Evolutionary conservation across 306 rosid species (phyloP).

Genomic region (Clitoria ternatea): DNA sequence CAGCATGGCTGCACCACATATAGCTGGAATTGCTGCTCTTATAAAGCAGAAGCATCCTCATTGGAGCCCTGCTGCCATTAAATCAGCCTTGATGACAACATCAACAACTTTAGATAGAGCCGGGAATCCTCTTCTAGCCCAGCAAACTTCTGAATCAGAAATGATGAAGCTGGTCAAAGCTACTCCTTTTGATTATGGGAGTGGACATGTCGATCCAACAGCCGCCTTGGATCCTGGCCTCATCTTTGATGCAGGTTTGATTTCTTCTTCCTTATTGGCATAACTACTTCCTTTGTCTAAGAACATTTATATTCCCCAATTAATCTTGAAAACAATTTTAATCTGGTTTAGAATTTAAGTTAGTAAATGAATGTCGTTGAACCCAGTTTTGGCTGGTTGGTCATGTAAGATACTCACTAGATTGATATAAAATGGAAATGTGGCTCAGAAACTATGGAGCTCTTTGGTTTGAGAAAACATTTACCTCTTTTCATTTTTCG

Average conservation of each 20-base stretch:
- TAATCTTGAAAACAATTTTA: conserved; percentile 3
- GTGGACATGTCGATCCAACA: conserved; percentile 95
- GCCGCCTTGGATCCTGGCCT: conserved; percentile 99
- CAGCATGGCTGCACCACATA: conserved; percentile 99
- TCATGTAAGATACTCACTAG: not conserved
- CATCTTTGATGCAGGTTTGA: conserved; percentile 83
- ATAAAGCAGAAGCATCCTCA: conserved; percentile 95
- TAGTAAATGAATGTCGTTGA: not conserved
- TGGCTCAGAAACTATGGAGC: not conserved
- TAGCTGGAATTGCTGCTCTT: conserved; percentile 98
- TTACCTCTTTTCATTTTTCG: too few relatives aligned
- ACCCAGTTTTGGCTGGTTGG: not conserved
- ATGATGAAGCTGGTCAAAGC: conserved; percentile 66
- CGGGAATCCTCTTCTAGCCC: conserved; percentile 89
- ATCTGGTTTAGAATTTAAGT: not conserved
- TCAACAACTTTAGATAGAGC: conserved; percentile 83
- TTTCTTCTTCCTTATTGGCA: not conserved
- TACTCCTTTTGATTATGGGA: conserved; percentile 93
- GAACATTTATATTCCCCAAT: not conserved
- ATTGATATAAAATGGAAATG: not conserved
- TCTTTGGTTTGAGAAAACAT: too few relatives aligned
- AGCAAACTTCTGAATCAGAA: conserved; percentile 86
- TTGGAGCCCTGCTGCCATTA: conserved; percentile 99
- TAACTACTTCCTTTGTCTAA: not conserved
- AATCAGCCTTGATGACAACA: conserved; percentile 97